These are phyloP conservation scores for Talaromyces sp. DNA, from an alignment of 2,329 filamentous ascomycete species.

Conservation along the genomic window DNA sequence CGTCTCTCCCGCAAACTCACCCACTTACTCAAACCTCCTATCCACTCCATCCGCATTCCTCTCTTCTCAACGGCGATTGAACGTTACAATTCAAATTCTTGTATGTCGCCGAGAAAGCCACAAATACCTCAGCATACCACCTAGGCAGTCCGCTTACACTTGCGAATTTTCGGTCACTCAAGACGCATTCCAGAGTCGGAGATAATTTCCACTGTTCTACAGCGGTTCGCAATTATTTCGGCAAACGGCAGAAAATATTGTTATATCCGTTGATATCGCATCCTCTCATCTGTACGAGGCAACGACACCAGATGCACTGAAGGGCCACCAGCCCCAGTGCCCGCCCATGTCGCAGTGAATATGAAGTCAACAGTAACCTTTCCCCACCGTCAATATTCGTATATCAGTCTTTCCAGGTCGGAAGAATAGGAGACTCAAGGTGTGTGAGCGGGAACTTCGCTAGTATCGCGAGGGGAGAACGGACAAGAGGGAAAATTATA, in stretches of 20 bases:
- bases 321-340: constrained; percentile 28
- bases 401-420: constrained; percentile 8
- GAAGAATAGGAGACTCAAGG: neutral
- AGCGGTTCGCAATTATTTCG: constrained; percentile 3
- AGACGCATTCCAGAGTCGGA: constrained; percentile 10
- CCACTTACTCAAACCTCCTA: neutral
- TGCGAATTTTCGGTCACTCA: neutral
- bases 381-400: constrained; percentile 18
- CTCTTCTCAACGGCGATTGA: neutral
- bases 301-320: constrained; percentile 24
- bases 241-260: neutral
- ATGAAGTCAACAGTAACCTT: constrained; percentile 25
- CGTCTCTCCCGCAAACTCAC: neutral
- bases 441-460: neutral
- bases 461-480: neutral
- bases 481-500: neutral
- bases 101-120: constrained; percentile 5
- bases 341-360: constrained; percentile 24
- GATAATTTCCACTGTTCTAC: constrained; percentile 4
- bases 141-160: constrained; percentile 10
- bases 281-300: neutral
- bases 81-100: constrained; percentile 1
- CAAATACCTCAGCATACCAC: constrained; percentile 6
- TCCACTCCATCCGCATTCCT: neutral
- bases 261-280: neutral